A percentile compares a stretch with the other conserved stretches of the same genome.
Conservation (phyloP, 2,329 filamentous ascomycete species). For the Harringtonia aguacate region DNA sequence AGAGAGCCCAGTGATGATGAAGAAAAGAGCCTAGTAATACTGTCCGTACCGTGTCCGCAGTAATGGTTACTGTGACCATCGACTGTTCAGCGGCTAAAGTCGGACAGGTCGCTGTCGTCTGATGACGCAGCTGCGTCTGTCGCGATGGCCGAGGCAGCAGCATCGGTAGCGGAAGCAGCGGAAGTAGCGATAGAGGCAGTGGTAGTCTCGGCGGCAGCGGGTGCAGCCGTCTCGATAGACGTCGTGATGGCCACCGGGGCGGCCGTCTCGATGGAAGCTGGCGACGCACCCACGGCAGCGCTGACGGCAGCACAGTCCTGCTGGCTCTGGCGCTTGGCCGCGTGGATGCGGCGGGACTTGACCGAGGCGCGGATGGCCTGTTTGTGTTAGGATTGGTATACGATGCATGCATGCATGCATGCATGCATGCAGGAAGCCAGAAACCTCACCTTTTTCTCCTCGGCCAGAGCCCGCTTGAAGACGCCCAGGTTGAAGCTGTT, state of each 20-base stretch:
- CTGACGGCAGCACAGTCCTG: constrained; percentile 1
- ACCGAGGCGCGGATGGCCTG: constrained; percentile 12
- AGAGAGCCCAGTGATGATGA: too few species aligned
- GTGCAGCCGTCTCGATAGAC: neutral
- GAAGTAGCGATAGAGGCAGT: neutral
- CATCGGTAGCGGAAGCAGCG: constrained; percentile 2
- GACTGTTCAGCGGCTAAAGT: constrained; percentile 15
- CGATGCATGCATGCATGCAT: too few species aligned
- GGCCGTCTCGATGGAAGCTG: neutral
- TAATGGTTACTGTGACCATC: too few species aligned
- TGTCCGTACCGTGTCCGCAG: too few species aligned
- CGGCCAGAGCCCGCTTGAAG: constrained; percentile 19
- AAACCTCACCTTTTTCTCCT: constrained; percentile 15
- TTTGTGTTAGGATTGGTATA: neutral
- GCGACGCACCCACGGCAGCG: neutral
- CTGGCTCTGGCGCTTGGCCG: constrained; percentile 15
- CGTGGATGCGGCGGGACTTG: constrained; percentile 14
- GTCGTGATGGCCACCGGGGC: neutral
- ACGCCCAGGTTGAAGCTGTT: constrained; percentile 12
- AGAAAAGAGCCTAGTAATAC: too few species aligned
- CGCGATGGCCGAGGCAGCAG: constrained; percentile 1
- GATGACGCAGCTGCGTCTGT: constrained; percentile 4
- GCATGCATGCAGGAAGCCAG: too few species aligned
- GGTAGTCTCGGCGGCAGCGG: constrained; percentile 2
- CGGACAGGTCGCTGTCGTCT: constrained; percentile 10